phyloP scores from a whole-genome alignment of 1,139 yeast species.

The Debaryomyces robertsiae region DNA sequence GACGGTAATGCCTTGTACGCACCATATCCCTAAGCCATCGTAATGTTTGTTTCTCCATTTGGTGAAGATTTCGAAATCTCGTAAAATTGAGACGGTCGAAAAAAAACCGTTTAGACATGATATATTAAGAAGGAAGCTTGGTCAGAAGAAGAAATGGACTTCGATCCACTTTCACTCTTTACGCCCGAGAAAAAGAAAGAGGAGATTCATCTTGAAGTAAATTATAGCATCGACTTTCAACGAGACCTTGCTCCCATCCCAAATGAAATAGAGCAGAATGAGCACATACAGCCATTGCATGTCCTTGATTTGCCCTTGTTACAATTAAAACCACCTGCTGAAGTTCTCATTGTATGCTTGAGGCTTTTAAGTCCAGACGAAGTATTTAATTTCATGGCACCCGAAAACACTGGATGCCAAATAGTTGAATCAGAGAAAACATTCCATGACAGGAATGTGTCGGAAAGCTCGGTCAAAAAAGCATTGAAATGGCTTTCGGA shows the following conservation, averaged over 20 bases:
- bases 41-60: not conserved
- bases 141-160: constrained; percentile 10
- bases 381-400: constrained; percentile 52
- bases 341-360: constrained; percentile 48
- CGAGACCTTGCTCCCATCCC: not conserved
- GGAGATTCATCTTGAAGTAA: not conserved
- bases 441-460: constrained; percentile 23
- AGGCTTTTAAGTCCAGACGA: constrained; percentile 53
- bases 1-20: no score
- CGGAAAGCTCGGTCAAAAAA: constrained; percentile 19
- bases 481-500: constrained; percentile 45
- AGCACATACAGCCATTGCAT: constrained; percentile 46
- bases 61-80: constrained; percentile 80
- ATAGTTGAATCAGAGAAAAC: constrained; percentile 15
- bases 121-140: not conserved
- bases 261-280: constrained; percentile 19
- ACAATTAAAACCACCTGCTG: constrained; percentile 49
- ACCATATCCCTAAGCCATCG: no score
- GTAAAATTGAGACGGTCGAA: constrained; percentile 5
- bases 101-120: constrained; percentile 2
- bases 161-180: constrained; percentile 15
- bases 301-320: constrained; percentile 67
- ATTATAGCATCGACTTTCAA: not conserved
- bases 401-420: constrained; percentile 13
- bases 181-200: constrained; percentile 9